Evolutionary conservation across 1,284 basidiomycete species (phyloP), one percentile per base, ranked within the genome.

Genomic region (Xerocomus cyaneibrunnescens): DNA sequence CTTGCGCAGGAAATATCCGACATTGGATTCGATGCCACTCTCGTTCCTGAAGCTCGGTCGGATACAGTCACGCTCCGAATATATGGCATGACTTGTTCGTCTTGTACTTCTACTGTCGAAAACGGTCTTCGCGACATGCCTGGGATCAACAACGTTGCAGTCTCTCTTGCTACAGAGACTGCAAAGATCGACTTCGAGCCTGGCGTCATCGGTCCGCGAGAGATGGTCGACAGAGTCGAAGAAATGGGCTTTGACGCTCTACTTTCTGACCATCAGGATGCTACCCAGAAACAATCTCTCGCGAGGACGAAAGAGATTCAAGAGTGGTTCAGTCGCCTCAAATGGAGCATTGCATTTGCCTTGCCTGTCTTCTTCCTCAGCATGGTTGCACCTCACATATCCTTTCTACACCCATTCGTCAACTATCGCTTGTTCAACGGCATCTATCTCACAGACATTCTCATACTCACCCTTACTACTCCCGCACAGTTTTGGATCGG

Each of bases 401-500:
- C 80, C 14, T 81, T 81, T 52, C 60, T 92, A 25, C 73, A 68
- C 19, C 66, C 71, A 5, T 53, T 90, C 40, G 68, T 85, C 59
- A 66, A 72, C 45, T 68, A 71, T 63, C 75, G 73, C 38, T 56
- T 90, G 37, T 73, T 83, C 59, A 75, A 79, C 59, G 83, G 84
- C 48, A 76, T 98, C 44, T 94, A 92, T 65, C 73, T 98, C 21
- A 89, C 90, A 34, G 93, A 99, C 68, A 51, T 96, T 21, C 69
- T 94, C n/a, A 81, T 87, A 55, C 75, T 96, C 37, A 50, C 79
- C n/a, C 78, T 99, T 50, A 95, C 94, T 7, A 86, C 95, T 2
- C 96, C 95, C 1, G 87, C 94, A 2, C 97, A 99, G 67, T 92
- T 95, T 62, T 97, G 91, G 81, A 77, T 98, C 42, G 97, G 94